These are phyloP conservation scores for Chlamydomonas urium DNA, from an alignment of 139 green algal genomes.

Conservation along the genomic window DNA sequence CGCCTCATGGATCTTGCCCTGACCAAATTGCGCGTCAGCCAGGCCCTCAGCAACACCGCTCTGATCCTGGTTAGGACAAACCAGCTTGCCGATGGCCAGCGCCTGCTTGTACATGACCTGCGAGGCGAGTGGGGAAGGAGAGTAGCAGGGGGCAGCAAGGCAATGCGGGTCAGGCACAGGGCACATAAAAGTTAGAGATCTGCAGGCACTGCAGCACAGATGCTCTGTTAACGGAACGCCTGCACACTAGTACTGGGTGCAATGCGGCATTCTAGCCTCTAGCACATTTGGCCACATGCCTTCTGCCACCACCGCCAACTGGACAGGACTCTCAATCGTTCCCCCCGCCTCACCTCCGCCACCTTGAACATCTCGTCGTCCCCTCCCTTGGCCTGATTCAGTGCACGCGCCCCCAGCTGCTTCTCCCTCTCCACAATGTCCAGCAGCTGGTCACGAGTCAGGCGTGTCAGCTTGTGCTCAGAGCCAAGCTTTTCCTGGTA, in stretches of 20 bases:
- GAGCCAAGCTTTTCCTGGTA: constrained; percentile 8
- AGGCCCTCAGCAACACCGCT: constrained; percentile 14
- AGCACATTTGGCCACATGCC: no score
- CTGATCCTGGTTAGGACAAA: constrained; percentile 16
- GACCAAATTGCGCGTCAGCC: constrained; percentile 17
- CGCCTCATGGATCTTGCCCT: constrained; percentile 13
- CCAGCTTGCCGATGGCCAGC: constrained; percentile 11
- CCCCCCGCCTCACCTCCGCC: constrained; percentile 5
- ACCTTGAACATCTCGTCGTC: constrained; percentile 5
- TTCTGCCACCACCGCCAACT: no score
- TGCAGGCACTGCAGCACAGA: no score
- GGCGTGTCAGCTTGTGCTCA: constrained; percentile 23
- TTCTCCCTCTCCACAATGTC: constrained; percentile 22
- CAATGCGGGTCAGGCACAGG: not conserved
- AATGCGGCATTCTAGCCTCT: no score
- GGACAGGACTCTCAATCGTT: no score
- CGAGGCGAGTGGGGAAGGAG: not conserved
- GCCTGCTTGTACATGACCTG: constrained; percentile 31
- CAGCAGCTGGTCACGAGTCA: constrained; percentile 19
- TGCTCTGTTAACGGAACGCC: no score
- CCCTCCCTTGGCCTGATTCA: not conserved
- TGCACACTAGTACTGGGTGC: no score
- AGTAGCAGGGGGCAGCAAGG: not conserved
- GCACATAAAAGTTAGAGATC: no score
- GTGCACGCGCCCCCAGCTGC: not conserved